These are phyloP conservation scores for Zhuliangozyma blackwelliae DNA, from an alignment of 1,139 yeast species.

Conservation along the genomic window DNA sequence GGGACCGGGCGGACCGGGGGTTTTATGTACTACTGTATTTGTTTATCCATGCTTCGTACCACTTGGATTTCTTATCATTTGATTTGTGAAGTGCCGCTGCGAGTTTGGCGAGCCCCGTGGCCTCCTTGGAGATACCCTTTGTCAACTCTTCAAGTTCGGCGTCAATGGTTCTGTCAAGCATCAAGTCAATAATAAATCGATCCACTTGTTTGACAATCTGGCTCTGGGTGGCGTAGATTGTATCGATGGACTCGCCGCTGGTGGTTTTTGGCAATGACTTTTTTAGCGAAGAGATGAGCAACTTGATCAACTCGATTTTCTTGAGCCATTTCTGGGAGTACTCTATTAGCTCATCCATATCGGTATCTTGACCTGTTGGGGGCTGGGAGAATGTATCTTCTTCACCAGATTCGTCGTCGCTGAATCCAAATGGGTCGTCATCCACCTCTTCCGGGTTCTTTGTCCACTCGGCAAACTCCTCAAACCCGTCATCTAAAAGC, in stretches of 20 bases:
- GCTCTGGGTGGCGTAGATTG: constrained; percentile 27
- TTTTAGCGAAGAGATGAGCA: constrained; percentile 50
- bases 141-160: constrained; percentile 25
- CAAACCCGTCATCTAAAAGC: constrained; percentile 58
- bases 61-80: constrained; percentile 41
- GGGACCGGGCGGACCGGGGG: constrained; percentile 10
- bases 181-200: constrained; percentile 43
- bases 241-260: constrained; percentile 32
- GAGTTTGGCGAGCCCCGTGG: constrained; percentile 28
- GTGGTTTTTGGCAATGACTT: constrained; percentile 49
- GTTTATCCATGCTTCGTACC: constrained; percentile 49
- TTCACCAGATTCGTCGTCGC: constrained; percentile 31
- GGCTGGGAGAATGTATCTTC: constrained; percentile 16
- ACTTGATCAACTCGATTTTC: constrained; percentile 52
- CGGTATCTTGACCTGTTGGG: constrained; percentile 15
- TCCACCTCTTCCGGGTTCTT: constrained; percentile 50
- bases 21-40: constrained; percentile 25
- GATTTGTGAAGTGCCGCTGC: constrained; percentile 35
- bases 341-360: constrained; percentile 26
- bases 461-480: constrained; percentile 64
- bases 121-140: constrained; percentile 21
- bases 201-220: constrained; percentile 37
- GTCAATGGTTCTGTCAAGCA: constrained; percentile 38
- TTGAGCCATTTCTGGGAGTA: constrained; percentile 47
- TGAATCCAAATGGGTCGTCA: constrained; percentile 40